Evolutionary conservation across 2,329 filamentous ascomycete species (phyloP), one percentile per base, ranked within the genome.

Genomic region (Colletotrichum theobromicola): DNA sequence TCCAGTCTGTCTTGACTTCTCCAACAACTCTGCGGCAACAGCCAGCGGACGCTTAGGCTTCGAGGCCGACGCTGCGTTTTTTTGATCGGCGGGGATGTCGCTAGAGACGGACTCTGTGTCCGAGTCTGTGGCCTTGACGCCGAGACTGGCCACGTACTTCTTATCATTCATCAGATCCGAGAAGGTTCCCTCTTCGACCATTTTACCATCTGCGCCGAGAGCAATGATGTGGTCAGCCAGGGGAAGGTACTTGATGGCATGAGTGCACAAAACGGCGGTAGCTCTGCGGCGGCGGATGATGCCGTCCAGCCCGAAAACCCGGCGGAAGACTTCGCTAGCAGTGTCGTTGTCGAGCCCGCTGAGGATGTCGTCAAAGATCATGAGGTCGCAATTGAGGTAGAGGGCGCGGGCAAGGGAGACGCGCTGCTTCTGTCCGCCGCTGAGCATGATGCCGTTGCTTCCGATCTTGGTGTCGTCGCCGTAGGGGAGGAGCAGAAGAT

Each of bases 151-250:
- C 2, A 84, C 79, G 34, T 84, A 84, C 62, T 79, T 80, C 50
- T 79, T 75, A 63, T 82, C 81, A 1, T 76, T 77, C 62, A 75
- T 73, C 15, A 87, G 79, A 18, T 83, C 77, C 4, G 79, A 67
- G 32, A 85, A 87, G 1, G 76, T 82, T 2, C 76, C 76, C 42
- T 89, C 84, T 35, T 90, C 87, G 1, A 85, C 79, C 2, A 89
- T 74, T 0, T 77, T 82, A 0, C 88, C 87, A 12, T 84, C 82
- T 1, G 77, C 42, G 0, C 83, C 83, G 0, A 91, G 82, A 0
- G 85, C 86, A 50, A 90, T 84, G 9, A 90, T 85, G 37, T 88
- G 84, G 58, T 90, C 86, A 69, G 81, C 85, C 42, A 77, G 76
- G 0, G 82, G 80, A 5, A 86, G 67, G 60, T 82, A 79, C 0